phyloP scores from a whole-genome alignment of 352 stramenopile species.

The Peronospora belbahrii region DNA sequence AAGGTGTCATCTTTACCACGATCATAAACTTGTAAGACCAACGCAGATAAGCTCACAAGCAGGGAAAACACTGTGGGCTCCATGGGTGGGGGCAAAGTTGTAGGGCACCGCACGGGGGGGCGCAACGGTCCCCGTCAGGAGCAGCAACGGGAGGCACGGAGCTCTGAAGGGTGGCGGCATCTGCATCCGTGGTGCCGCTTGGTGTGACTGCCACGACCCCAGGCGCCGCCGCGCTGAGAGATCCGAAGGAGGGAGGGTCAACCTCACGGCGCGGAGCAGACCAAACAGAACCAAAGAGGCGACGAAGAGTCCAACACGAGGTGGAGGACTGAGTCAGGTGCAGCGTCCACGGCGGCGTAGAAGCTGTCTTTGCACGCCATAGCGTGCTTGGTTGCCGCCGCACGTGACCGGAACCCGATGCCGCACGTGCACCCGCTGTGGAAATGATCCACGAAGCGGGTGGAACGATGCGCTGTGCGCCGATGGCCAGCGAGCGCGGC shows the following conservation, averaged over 20 bases:
- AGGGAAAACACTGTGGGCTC: no score
- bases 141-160: not conserved
- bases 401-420: not conserved
- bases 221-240: not conserved
- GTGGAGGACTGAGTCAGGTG: not conserved
- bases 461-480: no score
- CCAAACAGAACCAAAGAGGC: no score
- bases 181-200: not conserved
- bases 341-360: not conserved
- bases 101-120: no score
- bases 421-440: conserved; percentile 2
- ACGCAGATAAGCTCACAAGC: no score
- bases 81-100: no score
- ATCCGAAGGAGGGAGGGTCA: not conserved
- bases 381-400: not conserved
- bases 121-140: not conserved
- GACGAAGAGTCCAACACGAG: no score
- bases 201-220: not conserved
- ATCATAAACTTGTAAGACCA: no score
- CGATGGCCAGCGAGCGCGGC: not conserved
- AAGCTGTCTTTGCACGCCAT: not conserved
- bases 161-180: not conserved
- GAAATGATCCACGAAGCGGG: not conserved
- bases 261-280: not conserved
- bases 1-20: no score